phyloP scores from a whole-genome alignment of 306 rosid genomes.

The Trifolium dubium region DNA sequence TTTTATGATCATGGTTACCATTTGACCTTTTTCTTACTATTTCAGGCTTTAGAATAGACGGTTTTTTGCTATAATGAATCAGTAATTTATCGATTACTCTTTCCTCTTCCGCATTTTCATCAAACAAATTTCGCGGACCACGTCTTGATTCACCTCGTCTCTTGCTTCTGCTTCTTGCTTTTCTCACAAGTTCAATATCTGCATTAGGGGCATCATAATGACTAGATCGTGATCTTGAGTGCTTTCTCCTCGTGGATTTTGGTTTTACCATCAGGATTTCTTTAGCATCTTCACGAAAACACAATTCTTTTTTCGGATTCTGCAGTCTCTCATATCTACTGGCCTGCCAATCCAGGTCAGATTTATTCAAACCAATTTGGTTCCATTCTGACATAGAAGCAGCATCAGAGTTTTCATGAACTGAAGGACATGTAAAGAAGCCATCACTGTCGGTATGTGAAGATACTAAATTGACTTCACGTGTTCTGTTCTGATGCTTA shows the following conservation, averaged over 20 bases:
- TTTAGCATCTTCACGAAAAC: conserved; percentile 46
- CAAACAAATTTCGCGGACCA: conserved; percentile 71
- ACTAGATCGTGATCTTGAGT: conserved; percentile 61
- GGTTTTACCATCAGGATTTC: conserved; percentile 60
- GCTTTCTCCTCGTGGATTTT: conserved; percentile 70
- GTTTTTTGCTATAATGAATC: conserved; percentile 83
- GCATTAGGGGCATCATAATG: conserved; percentile 54
- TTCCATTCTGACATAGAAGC: conserved; percentile 22
- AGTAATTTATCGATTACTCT: conserved; percentile 77
- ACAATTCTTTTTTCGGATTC: conserved; percentile 48
- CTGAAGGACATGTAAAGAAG: conserved; percentile 49
- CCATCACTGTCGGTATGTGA: conserved; percentile 46
- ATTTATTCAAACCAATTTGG: conserved; percentile 47
- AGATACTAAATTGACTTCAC: conserved; percentile 46
- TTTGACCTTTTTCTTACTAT: conserved; percentile 60
- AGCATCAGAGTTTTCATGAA: conserved; percentile 48
- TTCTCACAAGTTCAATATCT: conserved; percentile 52
- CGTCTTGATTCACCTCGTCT: conserved; percentile 72
- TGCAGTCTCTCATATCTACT: conserved; percentile 45
- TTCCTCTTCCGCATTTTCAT: conserved; percentile 82
- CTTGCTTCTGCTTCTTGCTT: conserved; percentile 78
- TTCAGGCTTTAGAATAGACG: conserved; percentile 59
- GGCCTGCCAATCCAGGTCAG: conserved; percentile 57
- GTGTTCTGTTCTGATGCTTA: conserved; percentile 52
- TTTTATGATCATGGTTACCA: conserved; percentile 50